Percentiles rank a stretch among this genome's conserved stretches.
Evolutionary conservation across 192 early-diverging fungal species (phyloP).

Genomic region (Coemansia sp.): DNA sequence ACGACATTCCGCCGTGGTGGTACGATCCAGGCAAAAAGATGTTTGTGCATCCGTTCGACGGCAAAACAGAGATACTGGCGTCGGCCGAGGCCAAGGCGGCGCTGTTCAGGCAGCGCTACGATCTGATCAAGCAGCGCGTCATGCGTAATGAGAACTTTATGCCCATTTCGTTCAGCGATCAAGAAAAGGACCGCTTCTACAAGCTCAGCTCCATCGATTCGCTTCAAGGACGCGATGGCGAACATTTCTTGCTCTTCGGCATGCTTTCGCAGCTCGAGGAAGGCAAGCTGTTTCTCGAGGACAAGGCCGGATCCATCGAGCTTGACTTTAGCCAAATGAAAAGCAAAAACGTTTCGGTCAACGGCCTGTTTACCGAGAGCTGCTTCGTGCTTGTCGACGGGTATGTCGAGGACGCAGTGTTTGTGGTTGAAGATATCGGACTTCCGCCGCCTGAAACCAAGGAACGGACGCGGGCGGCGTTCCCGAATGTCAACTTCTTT

Average conservation of each 20-base stretch:
- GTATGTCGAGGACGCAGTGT: slow-evolving; percentile 69
- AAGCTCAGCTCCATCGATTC: slow-evolving; percentile 71
- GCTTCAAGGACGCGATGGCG: slow-evolving; percentile 70
- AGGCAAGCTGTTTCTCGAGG: slow-evolving; percentile 84
- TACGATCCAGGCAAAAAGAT: slow-evolving; percentile 68
- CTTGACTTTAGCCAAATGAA: slow-evolving; percentile 63
- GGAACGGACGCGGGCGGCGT: slow-evolving; percentile 34
- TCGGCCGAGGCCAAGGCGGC: slow-evolving; percentile 65
- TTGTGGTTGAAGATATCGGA: slow-evolving; percentile 71
- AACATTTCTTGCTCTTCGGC: slow-evolving; percentile 77
- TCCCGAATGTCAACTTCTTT: slow-evolving; percentile 50
- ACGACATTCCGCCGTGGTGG: slow-evolving; percentile 68
- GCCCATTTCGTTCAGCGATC: slow-evolving; percentile 62
- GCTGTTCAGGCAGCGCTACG: slow-evolving; percentile 76
- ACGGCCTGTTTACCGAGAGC: slow-evolving; percentile 83
- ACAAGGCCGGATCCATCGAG: slow-evolving; percentile 76
- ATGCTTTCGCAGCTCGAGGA: slow-evolving; percentile 85
- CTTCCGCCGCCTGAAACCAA: slow-evolving; percentile 75
- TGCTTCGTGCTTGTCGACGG: slow-evolving; percentile 89
- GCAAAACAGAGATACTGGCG: slow-evolving; percentile 57
- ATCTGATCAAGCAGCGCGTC: slow-evolving; percentile 77
- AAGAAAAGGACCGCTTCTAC: slow-evolving; percentile 42
- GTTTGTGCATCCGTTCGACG: slow-evolving; percentile 57
- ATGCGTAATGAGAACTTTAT: slow-evolving; percentile 81
- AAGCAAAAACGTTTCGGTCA: slow-evolving; percentile 47